A percentile compares a stretch with the other conserved stretches of the same genome.
Evolutionary conservation across 768 basidiomycete genomes (phyloP).

Genomic region (Collybia nuda): DNA sequence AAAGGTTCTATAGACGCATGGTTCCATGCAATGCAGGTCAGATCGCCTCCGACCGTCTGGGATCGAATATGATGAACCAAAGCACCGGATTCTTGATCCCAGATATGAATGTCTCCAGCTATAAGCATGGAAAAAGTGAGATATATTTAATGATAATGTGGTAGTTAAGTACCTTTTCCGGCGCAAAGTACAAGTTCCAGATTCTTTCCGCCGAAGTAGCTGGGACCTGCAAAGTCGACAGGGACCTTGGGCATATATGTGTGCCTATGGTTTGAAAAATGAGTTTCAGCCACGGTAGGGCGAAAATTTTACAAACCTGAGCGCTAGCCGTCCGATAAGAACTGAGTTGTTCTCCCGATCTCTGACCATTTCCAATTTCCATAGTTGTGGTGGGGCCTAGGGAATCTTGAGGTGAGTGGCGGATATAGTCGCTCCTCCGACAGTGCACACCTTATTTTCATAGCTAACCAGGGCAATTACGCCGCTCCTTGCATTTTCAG

Average conservation of each 20-base stretch:
- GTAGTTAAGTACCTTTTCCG: conserved; percentile 55
- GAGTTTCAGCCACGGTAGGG: conserved; percentile 5
- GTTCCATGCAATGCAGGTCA: conserved; percentile 85
- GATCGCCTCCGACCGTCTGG: conserved; percentile 61
- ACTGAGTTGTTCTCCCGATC: conserved; percentile 41
- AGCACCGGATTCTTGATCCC: conserved; percentile 80
- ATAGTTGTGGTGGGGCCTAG: conserved; percentile 76
- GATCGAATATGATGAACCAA: conserved; percentile 70
- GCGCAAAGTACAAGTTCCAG: conserved; percentile 79
- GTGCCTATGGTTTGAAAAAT: conserved; percentile 40
- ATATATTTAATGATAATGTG: neutral
- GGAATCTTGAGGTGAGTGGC: neutral
- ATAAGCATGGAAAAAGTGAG: conserved; percentile 1
- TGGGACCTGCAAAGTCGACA: conserved; percentile 78
- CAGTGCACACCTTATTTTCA: conserved; percentile 59
- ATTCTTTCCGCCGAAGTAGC: conserved; percentile 80
- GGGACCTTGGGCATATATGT: conserved; percentile 69
- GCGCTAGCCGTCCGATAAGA: conserved; percentile 34
- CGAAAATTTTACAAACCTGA: conserved; percentile 28
- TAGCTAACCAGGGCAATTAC: conserved; percentile 69
- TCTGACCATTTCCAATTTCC: conserved; percentile 67
- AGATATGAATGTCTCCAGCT: conserved; percentile 85
- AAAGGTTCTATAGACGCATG: conserved; percentile 60
- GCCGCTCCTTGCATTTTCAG: conserved; percentile 46
- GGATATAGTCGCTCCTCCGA: neutral